Conservation (phyloP, 116 monocot species). For the Iris pallida region DNA sequence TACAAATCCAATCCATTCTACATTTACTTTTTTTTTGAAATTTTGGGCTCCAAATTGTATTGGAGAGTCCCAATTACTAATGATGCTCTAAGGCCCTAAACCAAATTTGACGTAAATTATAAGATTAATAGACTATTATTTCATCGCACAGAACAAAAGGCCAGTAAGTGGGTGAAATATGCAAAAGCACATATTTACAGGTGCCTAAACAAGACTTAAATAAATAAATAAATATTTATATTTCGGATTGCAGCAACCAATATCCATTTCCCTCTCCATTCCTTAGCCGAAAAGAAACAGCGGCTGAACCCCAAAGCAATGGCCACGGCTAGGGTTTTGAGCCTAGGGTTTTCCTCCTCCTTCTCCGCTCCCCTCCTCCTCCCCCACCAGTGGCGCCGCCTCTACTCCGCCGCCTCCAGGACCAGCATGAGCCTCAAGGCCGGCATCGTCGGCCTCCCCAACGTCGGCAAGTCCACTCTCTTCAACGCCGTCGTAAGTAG, state of each 20-base stretch:
- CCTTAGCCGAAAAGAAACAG: neutral
- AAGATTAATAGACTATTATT: too few species aligned
- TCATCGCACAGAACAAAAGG: too few species aligned
- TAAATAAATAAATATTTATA: neutral
- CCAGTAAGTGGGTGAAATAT: too few species aligned
- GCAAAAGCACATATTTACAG: too few species aligned
- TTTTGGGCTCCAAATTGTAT: too few species aligned
- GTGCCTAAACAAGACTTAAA: too few species aligned
- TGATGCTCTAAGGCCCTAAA: too few species aligned
- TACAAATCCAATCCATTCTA: too few species aligned
- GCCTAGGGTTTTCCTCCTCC: slow-evolving; percentile 15
- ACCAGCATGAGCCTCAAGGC: slow-evolving; percentile 93
- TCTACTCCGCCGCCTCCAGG: slow-evolving; percentile 46
- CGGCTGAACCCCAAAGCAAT: neutral
- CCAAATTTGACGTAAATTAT: too few species aligned
- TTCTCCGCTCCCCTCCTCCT: slow-evolving; percentile 23
- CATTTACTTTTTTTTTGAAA: too few species aligned
- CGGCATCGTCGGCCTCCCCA: slow-evolving; percentile 95
- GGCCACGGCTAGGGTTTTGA: slow-evolving; percentile 33
- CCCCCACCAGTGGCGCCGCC: slow-evolving; percentile 32
- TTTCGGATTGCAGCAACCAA: neutral
- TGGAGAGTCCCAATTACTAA: too few species aligned
- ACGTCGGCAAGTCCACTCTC: slow-evolving; percentile 96
- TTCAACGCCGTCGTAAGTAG: slow-evolving; percentile 87
- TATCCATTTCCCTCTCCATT: neutral